phyloP scores from a whole-genome alignment of 2,329 filamentous ascomycete genomes.

The Zymoseptoria tritici region DNA sequence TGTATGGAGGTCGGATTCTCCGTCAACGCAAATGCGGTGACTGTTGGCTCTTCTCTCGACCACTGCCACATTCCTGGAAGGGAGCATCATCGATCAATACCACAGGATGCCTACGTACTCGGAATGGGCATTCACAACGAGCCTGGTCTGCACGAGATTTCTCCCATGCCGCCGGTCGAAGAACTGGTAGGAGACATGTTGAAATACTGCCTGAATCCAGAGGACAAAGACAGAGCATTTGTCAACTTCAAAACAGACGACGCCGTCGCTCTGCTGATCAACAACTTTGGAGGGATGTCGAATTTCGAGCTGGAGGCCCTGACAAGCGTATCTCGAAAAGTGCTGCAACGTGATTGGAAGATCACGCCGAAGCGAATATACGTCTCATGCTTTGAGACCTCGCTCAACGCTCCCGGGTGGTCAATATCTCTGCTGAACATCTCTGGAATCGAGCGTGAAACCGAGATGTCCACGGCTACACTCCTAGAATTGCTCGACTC shows the following conservation, averaged over 20 bases:
- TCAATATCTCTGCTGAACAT: conserved; percentile 50
- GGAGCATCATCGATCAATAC: conserved; percentile 41
- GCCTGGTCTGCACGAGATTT: conserved; percentile 40
- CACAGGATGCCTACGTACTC: conserved; percentile 32
- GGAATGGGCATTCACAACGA: conserved; percentile 44
- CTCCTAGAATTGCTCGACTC: conserved; percentile 44
- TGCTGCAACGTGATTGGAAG: conserved; percentile 41
- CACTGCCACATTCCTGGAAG: conserved; percentile 48
- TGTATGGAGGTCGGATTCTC: conserved; percentile 39
- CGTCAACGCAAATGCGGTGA: conserved; percentile 41
- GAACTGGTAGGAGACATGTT: conserved; percentile 44
- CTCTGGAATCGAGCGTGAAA: conserved; percentile 37
- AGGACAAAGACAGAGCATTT: conserved; percentile 43
- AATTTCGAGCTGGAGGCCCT: conserved; percentile 44
- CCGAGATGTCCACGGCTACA: conserved; percentile 33
- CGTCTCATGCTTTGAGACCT: conserved; percentile 45
- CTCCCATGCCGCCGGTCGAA: conserved; percentile 43
- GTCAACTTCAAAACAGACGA: conserved; percentile 41
- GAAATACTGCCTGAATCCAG: conserved; percentile 41
- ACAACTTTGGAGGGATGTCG: conserved; percentile 44
- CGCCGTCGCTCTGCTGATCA: conserved; percentile 41
- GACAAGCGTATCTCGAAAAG: conserved; percentile 34
- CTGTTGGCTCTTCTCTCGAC: conserved; percentile 45
- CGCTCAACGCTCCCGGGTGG: conserved; percentile 50
- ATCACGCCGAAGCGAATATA: conserved; percentile 44